A percentile compares a stretch with the other conserved stretches of the same genome.
Conservation (phyloP, 2,329 filamentous ascomycete genomes). For the Neobulgaria alba region DNA sequence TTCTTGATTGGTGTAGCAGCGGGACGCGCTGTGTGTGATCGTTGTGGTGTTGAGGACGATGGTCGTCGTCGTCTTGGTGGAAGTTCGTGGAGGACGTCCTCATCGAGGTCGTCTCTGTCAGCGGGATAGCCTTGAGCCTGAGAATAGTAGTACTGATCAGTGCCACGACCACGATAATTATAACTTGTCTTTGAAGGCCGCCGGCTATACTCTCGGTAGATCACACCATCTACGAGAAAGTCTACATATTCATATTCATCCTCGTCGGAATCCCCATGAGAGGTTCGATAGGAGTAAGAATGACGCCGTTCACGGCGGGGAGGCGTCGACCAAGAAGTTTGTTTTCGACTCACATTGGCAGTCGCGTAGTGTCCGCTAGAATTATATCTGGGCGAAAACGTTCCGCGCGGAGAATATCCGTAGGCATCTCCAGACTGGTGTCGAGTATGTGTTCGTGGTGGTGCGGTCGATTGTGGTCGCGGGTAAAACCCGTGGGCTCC, state of each 20-base stretch:
- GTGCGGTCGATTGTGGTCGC: slow-evolving; percentile 7
- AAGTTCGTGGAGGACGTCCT: background rate
- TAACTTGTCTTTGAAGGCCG: slow-evolving; percentile 24
- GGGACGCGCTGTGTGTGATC: slow-evolving; percentile 21
- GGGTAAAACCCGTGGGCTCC: slow-evolving; percentile 25
- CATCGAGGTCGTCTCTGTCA: slow-evolving; percentile 25
- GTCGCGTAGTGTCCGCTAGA: slow-evolving; percentile 30
- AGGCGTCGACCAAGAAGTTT: slow-evolving; percentile 28
- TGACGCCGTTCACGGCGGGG: slow-evolving; percentile 24
- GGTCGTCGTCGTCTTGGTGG: slow-evolving; percentile 23
- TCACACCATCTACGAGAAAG: slow-evolving; percentile 22
- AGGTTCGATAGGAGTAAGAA: slow-evolving; percentile 30
- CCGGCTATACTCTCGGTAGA: slow-evolving; percentile 21
- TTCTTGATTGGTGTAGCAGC: slow-evolving; percentile 16
- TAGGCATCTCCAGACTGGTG: slow-evolving; percentile 27
- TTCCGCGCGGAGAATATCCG: slow-evolving; percentile 18
- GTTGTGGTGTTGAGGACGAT: slow-evolving; percentile 26
- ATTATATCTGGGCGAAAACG: slow-evolving; percentile 30
- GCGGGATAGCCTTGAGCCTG: slow-evolving; percentile 25
- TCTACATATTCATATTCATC: slow-evolving; percentile 29
- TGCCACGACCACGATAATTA: slow-evolving; percentile 30
- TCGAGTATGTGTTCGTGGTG: slow-evolving; percentile 25
- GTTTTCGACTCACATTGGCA: slow-evolving; percentile 32
- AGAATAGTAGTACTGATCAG: slow-evolving; percentile 29
- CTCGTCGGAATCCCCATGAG: slow-evolving; percentile 31